Base-by-base conservation (phyloP, 2,329 filamentous ascomycete genomes). In the Eurotiales sp. region DNA sequence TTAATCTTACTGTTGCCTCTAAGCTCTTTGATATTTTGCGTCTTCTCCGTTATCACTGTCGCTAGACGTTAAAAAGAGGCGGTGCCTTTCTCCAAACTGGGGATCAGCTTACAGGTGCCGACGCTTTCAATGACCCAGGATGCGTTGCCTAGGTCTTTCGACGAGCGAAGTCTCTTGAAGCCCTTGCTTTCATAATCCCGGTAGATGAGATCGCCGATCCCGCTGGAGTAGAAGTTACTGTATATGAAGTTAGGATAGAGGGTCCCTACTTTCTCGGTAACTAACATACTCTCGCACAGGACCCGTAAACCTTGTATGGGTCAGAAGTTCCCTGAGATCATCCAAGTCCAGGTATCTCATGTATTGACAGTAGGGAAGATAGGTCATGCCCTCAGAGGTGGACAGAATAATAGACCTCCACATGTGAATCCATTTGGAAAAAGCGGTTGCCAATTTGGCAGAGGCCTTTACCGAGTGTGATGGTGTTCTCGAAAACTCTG, bases 371-470 rank as follows among this genome's bases (percentile, higher is more conserved):
- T 90, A 90, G 0, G 85, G 85, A 55, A 83, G 85, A 15, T 81
- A 70, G 0, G 86, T 87, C 56, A 55, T 55, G 3, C 32, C 44
- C 21, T 77, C 80, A 39, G 85, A 68, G 52, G 82, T 82, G 8
- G 86, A 89, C 7, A 83, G 71, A 52, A 87, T 79, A 57, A 89
- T 80, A 2, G 84, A 84, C 46, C 80, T 78, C 86, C 86, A 90
- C 44, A 87, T 66, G 6, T 80, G 75, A 2, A 82, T 80, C 78
- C 82, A 85, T 66, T 79, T 79, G 49, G 75, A 74, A 17, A 77
- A 34, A 23, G 27, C 23, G 7, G 39, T 40, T 14, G 39, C 19
- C 27, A 29, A 27, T 17, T 36, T 21, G 11, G 21, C 8, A 27
- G 25, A 27, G 25, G 5, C 25, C 25, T 6, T 10, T 27, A 27